phyloP scores from a whole-genome alignment of 257 asterid genomes.

The Ehretia macrophylla region DNA sequence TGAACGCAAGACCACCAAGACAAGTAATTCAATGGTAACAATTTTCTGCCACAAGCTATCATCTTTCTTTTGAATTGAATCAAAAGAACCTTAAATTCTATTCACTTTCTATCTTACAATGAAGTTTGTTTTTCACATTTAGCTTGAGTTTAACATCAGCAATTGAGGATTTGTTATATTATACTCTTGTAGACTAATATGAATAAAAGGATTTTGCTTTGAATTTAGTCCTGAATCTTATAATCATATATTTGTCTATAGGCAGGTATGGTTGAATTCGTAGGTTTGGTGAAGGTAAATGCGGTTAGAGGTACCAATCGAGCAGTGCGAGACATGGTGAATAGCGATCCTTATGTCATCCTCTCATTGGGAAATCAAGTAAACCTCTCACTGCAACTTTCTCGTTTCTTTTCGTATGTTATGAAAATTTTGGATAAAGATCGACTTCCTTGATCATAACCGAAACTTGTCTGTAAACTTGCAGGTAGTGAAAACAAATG shows the following conservation, averaged over 20 bases:
- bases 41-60: slow-evolving; percentile 8
- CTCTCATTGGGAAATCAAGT: slow-evolving; percentile 84
- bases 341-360: slow-evolving; percentile 88
- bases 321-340: slow-evolving; percentile 80
- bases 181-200: neutral
- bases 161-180: no score
- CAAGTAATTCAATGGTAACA: slow-evolving; percentile 65
- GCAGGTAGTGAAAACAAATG: slow-evolving; percentile 85
- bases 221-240: neutral
- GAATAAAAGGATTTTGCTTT: neutral
- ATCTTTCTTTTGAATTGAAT: neutral
- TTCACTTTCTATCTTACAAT: no score
- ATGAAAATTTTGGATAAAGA: no score
- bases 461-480: neutral
- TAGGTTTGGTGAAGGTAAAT: slow-evolving; percentile 77
- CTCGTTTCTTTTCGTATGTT: no score
- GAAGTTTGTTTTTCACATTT: no score
- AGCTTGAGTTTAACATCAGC: slow-evolving; percentile 4
- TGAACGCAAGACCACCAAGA: no score
- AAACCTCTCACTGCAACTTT: slow-evolving; percentile 9
- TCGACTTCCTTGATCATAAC: neutral
- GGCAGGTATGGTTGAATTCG: slow-evolving; percentile 97
- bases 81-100: no score
- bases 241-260: slow-evolving; percentile 24
- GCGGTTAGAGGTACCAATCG: slow-evolving; percentile 79